Evolutionary conservation across 1,284 basidiomycete species (phyloP).

Genomic region (Ceratobasidium theobromae): DNA sequence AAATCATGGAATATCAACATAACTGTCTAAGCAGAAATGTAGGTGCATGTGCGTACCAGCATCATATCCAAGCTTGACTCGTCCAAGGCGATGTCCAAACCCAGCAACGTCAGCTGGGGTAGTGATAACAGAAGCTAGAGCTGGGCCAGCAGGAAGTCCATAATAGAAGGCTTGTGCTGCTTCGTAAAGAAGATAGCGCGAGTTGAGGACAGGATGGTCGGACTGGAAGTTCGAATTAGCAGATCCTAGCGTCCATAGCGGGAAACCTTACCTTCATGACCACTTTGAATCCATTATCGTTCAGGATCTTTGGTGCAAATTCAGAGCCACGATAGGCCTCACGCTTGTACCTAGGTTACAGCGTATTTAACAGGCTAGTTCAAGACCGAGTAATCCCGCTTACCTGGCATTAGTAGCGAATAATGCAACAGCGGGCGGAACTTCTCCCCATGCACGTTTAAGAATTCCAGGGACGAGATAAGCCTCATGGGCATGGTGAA

Average conservation of each 20-base stretch:
- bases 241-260: background rate
- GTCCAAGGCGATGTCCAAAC: slow-evolving; percentile 79
- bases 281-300: slow-evolving; percentile 71
- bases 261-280: slow-evolving; percentile 64
- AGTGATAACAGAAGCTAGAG: slow-evolving; percentile 72
- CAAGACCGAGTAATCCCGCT: slow-evolving; percentile 42
- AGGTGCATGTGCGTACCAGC: slow-evolving; percentile 50
- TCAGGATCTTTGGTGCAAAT: slow-evolving; percentile 78
- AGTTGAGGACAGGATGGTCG: slow-evolving; percentile 63
- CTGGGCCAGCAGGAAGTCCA: slow-evolving; percentile 59
- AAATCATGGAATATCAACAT: background rate
- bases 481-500: slow-evolving; percentile 87
- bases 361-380: background rate
- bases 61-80: slow-evolving; percentile 49
- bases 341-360: slow-evolving; percentile 65
- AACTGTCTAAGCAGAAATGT: too few relatives aligned
- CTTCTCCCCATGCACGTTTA: slow-evolving; percentile 66
- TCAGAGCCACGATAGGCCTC: slow-evolving; percentile 85
- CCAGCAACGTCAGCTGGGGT: slow-evolving; percentile 77
- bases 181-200: slow-evolving; percentile 76
- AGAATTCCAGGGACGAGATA: slow-evolving; percentile 81
- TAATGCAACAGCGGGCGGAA: slow-evolving; percentile 68
- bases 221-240: background rate
- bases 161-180: slow-evolving; percentile 87
- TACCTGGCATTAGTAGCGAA: slow-evolving; percentile 67